Base-by-base conservation (phyloP, 495 filamentous ascomycete genomes). In the Penicillium canescens region DNA sequence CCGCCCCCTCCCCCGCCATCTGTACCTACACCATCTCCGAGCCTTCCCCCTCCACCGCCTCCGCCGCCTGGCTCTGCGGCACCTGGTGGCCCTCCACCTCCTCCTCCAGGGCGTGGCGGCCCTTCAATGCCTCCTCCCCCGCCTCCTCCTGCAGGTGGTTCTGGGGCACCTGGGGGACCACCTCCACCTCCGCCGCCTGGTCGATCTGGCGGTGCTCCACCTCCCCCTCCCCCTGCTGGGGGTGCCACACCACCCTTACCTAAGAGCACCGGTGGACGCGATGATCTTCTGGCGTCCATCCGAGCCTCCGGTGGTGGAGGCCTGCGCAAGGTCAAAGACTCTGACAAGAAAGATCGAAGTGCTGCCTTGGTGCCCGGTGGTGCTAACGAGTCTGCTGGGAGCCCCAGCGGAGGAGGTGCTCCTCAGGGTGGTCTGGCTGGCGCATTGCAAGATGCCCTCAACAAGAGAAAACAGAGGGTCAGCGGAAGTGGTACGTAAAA, bases 401-500 rank as follows among this genome's bases (percentile, higher is more conserved):
- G 68, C 23, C 47, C 68, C 35, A 78, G 79, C 42, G 79, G 78
- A 54, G 82, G 77, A 42, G 69, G 81, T 53, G 82, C 75, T 41
- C 74, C 80, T 53, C 75, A 81, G 26, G 88, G 83, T 52, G 83
- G 86, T 4, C 78, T 97, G 80, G 89, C 89, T 23, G 88, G 87
- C 70, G 91, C 91, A 46, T 73, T 97, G 53, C 88, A 89, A 52
- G 84, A 83, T 49, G 89, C 87, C 41, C 72, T 93, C 54, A 81
- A 82, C 56, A 83, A 89, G 73, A 77, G 92, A 73, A 96, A 96
- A 75, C 81, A 88, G 73, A 93, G 92, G 78, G 92, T 96, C 64
- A 87, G 88, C 67, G 82, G 85, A 65, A 94, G 89, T 76, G 92
- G 92, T 97, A 86, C 82, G 91, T 86, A 4, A 13, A 38, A 18